A percentile compares a stretch with the other conserved stretches of the same genome.
Conservation (phyloP, 345 rosid species). For the Geranium brycei region DNA sequence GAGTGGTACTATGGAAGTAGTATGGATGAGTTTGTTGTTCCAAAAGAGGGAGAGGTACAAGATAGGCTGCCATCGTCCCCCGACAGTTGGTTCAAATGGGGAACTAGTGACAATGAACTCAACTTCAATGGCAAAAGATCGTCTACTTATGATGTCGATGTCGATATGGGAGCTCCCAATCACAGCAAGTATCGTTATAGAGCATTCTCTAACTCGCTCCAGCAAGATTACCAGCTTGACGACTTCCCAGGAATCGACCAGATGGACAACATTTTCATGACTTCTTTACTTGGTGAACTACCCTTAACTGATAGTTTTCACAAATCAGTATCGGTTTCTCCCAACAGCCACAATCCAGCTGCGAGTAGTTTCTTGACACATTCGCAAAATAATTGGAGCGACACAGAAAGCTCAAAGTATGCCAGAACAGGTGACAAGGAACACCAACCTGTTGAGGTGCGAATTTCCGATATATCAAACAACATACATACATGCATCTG, state of each 20-base stretch:
- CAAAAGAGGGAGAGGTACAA: constrained; percentile 25
- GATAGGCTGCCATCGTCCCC: constrained; percentile 35
- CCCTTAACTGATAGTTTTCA: constrained; percentile 21
- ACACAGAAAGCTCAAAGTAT: constrained; percentile 21
- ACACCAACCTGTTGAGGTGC: background rate
- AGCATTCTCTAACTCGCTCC: constrained; percentile 12
- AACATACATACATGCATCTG: too few relatives aligned
- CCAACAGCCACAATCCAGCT: constrained; percentile 15
- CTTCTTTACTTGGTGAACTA: constrained; percentile 30
- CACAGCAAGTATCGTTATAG: constrained; percentile 11
- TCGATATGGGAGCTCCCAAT: constrained; percentile 5
- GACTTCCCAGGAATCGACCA: constrained; percentile 40
- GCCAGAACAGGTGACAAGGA: constrained; percentile 12
- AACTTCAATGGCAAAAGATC: constrained; percentile 8
- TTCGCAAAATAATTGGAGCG: constrained; percentile 16
- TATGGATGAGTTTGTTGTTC: constrained; percentile 32
- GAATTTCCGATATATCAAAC: too few relatives aligned
- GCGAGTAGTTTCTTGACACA: constrained; percentile 10
- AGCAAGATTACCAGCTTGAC: constrained; percentile 24
- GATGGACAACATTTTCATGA: constrained; percentile 58
- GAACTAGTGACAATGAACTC: constrained; percentile 4
- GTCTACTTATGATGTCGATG: constrained; percentile 12
- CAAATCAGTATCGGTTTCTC: constrained; percentile 15
- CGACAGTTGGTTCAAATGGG: constrained; percentile 39
- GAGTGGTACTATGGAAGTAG: constrained; percentile 26